Conservation (phyloP, 441 rosid species). For the Croton laevigatus region DNA sequence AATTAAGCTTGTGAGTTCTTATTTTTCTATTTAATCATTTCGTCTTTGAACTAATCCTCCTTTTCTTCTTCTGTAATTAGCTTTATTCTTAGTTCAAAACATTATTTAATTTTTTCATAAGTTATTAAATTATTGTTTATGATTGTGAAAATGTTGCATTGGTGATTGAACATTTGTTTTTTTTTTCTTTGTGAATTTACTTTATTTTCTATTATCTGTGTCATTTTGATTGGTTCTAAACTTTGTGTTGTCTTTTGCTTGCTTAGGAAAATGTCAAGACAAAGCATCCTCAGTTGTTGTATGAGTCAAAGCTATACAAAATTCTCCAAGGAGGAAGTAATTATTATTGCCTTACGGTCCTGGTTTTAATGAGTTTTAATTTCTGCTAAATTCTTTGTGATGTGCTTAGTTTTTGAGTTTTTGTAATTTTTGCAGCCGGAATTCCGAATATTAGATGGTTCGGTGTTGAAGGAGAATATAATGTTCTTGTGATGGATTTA, state of each 20-base stretch:
- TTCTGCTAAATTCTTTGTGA: neutral
- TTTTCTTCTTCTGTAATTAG: neutral
- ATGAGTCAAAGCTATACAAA: constrained; percentile 88
- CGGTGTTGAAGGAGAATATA: constrained; percentile 94
- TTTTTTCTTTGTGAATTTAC: neutral
- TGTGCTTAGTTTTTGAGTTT: neutral
- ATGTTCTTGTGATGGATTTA: constrained; percentile 94
- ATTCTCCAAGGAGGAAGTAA: constrained; percentile 99
- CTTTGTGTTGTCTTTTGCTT: constrained; percentile 11
- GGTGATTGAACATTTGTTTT: neutral
- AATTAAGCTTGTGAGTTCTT: constrained; percentile 79
- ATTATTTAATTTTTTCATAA: neutral
- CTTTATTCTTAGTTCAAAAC: neutral
- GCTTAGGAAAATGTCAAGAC: constrained; percentile 92
- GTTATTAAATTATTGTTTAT: too few species aligned
- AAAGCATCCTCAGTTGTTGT: constrained; percentile 95
- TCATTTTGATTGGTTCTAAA: neutral
- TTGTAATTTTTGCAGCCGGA: constrained; percentile 63
- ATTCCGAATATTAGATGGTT: constrained; percentile 92
- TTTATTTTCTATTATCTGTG: neutral
- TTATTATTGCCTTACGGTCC: neutral
- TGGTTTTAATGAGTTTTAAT: neutral
- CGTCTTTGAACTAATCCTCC: neutral
- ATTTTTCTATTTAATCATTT: neutral
- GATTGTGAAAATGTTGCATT: too few species aligned